A percentile compares a stretch with the other conserved stretches of the same genome.
These are phyloP conservation scores for Bombardia bombarda DNA, from an alignment of 495 filamentous ascomycete species.

Conservation along the genomic window DNA sequence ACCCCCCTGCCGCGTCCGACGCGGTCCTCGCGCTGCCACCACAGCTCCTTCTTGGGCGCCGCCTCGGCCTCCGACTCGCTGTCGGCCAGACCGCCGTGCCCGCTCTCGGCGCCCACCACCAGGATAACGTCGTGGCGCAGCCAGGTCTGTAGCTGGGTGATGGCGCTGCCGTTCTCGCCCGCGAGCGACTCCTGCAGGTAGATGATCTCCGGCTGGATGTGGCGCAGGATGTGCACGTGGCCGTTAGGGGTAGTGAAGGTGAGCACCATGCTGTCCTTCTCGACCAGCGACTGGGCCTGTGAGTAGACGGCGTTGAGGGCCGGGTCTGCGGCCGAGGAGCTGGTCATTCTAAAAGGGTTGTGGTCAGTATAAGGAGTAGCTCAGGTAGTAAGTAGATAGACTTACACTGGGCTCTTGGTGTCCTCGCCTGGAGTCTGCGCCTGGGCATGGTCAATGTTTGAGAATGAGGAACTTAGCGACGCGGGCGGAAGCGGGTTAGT, in stretches of 20 bases:
- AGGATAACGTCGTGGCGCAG: constrained; percentile 71
- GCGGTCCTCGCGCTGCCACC: constrained; percentile 77
- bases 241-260: constrained; percentile 74
- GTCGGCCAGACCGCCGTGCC: constrained; percentile 78
- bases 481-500: constrained; percentile 41
- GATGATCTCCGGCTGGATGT: constrained; percentile 71
- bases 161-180: constrained; percentile 60
- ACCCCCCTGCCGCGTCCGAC: constrained; percentile 82
- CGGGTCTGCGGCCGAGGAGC: constrained; percentile 36
- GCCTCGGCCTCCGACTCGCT: constrained; percentile 72
- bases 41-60: constrained; percentile 44
- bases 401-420: constrained; percentile 45
- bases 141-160: constrained; percentile 72
- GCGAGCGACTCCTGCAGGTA: constrained; percentile 77
- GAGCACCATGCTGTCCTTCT: constrained; percentile 76
- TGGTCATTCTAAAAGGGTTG: constrained; percentile 13
- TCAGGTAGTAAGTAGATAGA: constrained; percentile 8
- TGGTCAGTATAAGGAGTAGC: constrained; percentile 4
- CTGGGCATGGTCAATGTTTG: constrained; percentile 73
- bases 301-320: constrained; percentile 69
- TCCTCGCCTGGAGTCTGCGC: constrained; percentile 60
- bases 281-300: constrained; percentile 67
- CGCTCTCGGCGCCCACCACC: constrained; percentile 77
- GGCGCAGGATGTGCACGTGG: constrained; percentile 74
- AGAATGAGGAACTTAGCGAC: constrained; percentile 79